Evolutionary conservation across 2,329 filamentous ascomycete species (phyloP).

Genomic region (Pseudonectria foliicola): DNA sequence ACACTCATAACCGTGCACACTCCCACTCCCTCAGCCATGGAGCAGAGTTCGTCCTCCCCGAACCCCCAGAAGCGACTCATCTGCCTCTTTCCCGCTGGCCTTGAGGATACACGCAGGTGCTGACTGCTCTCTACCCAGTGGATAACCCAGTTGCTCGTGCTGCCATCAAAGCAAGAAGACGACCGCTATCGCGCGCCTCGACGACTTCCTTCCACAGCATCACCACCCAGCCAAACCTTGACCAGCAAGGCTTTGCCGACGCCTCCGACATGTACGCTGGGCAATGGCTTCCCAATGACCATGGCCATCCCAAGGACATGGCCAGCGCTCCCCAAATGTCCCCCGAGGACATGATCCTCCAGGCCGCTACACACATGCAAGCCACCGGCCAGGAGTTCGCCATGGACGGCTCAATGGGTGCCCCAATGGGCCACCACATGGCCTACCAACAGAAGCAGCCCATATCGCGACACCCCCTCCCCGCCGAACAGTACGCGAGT

Average conservation of each 20-base stretch:
- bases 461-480: conserved; percentile 44
- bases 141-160: conserved; percentile 26
- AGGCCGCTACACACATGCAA: conserved; percentile 50
- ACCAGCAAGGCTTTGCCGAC: conserved; percentile 39
- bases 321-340: conserved; percentile 40
- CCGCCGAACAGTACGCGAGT: conserved; percentile 44
- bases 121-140: conserved; percentile 15
- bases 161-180: conserved; percentile 37
- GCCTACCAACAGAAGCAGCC: conserved; percentile 34
- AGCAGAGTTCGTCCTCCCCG: conserved; percentile 28
- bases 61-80: conserved; percentile 4
- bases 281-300: conserved; percentile 43
- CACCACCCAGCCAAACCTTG: conserved; percentile 44
- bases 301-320: conserved; percentile 38
- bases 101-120: conserved; percentile 7
- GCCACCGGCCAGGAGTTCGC: conserved; percentile 42
- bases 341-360: conserved; percentile 53
- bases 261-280: conserved; percentile 37
- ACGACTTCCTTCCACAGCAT: conserved; percentile 51
- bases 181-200: conserved; percentile 47
- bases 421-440: conserved; percentile 35
- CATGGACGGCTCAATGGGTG: conserved; percentile 40
- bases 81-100: conserved; percentile 1
- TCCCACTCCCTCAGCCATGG: conserved; percentile 17
- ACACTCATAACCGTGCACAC: no score